Evolutionary conservation across 352 stramenopile genomes (phyloP), one percentile per base, ranked within the genome.

Genomic region (Globisporangium parvum): DNA sequence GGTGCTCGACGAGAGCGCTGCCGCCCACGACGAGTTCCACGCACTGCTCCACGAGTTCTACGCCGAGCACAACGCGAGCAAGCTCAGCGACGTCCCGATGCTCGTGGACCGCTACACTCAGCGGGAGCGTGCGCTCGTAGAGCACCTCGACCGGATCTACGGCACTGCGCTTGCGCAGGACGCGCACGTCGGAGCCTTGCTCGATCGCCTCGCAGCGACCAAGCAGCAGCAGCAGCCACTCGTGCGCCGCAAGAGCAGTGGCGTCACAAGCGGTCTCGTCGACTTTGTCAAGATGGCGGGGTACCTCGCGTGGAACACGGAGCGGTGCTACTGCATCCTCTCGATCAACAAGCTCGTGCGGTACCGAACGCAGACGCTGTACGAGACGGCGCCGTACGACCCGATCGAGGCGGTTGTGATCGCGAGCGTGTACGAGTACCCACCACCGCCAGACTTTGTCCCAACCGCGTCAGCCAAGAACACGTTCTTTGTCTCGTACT

Each of bases 101-200:
- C 63, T 84, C 17, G 6, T 83, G 0, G 65, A 80, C 3, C 66
- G 71, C 42, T 87, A 86, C 53, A 58, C 65, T 33, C 57, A 63
- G 5, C 70, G 80, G 14, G 80, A 92, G 56, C 57, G 63, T 15
- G 66, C 75, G 2, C 62, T 92, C 0, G 49, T 91, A 0, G 67
- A 75, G 15, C 80, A 89, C 37, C 57, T 92, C 12, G 80, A 92
- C 57, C 71, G 72, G 8, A 83, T 92, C 31, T 88, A 91, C 52
- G 70, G 71, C 10, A 87, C 82, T 0, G 45, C 37, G 4, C 51
- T 92, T 26, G 51, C 55, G 4, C 59, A 65, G 14, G 70, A 88
- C 26, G 18, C 20, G 3, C 61, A 64, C 2, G 58, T 91, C 6
- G 20, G 54, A 4, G 40, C 26, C 17, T 47, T 88, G 3, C 56